A percentile compares a stretch with the other conserved stretches of the same genome.
Conservation (phyloP, 345 rosid species). For the Microthlaspi erraticum region DNA sequence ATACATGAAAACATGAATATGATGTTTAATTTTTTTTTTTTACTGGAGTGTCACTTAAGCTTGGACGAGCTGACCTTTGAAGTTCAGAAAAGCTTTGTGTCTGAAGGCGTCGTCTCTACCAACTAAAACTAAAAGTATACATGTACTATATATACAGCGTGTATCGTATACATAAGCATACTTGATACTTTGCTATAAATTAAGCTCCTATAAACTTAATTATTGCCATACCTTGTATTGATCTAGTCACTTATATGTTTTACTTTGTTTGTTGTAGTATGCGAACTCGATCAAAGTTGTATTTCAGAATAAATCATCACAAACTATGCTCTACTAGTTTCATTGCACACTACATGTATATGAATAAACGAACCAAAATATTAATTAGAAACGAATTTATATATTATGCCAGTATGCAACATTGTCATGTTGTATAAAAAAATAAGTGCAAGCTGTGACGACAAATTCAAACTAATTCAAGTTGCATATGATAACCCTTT, state of each 20-base stretch:
- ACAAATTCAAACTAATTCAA: slow-evolving; percentile 32
- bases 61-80: slow-evolving; percentile 87
- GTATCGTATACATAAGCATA: slow-evolving; percentile 31
- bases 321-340: slow-evolving; percentile 1
- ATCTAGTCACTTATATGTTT: not conserved
- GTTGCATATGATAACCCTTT: slow-evolving; percentile 11
- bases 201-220: slow-evolving; percentile 22
- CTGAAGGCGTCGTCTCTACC: slow-evolving; percentile 35
- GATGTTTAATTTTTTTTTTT: not conserved
- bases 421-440: slow-evolving; percentile 7
- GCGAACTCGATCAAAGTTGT: not conserved
- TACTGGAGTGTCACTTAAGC: slow-evolving; percentile 73
- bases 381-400: not conserved
- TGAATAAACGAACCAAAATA: slow-evolving; percentile 1
- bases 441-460: slow-evolving; percentile 5
- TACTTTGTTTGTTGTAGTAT: slow-evolving; percentile 12
- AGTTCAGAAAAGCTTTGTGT: slow-evolving; percentile 75
- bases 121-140: slow-evolving; percentile 15
- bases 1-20: not conserved
- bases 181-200: slow-evolving; percentile 36
- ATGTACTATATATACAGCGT: not conserved
- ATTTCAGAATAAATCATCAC: slow-evolving; percentile 21
- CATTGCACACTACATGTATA: not conserved
- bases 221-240: not conserved
- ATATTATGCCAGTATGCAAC: not conserved